phyloP scores from a whole-genome alignment of 805 yeast genomes.

The Candida ovalis region DNA sequence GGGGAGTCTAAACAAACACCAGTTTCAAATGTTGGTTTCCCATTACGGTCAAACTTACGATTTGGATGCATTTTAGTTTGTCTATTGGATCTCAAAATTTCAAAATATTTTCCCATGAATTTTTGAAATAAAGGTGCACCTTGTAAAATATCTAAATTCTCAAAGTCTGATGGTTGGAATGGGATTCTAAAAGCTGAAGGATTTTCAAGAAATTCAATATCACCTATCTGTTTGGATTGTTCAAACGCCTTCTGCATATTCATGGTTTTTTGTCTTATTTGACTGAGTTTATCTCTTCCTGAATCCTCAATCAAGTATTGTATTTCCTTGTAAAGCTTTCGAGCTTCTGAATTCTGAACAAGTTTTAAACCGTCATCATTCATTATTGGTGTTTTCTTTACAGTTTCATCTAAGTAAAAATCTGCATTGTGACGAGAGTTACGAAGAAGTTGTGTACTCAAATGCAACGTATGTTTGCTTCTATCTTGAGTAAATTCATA shows the following conservation, averaged over 20 bases:
- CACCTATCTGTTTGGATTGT: neutral
- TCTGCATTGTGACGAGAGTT: too few species aligned
- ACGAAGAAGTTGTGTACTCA: too few species aligned
- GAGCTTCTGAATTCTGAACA: neutral
- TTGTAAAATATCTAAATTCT: neutral
- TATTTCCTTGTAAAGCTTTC: neutral
- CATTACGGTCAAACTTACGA: constrained; percentile 12
- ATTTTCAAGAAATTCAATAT: neutral
- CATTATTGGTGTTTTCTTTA: neutral
- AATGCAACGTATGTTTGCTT: too few species aligned
- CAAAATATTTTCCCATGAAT: constrained; percentile 12
- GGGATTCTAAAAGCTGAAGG: neutral
- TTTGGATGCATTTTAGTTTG: constrained; percentile 15
- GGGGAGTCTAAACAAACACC: constrained; percentile 16
- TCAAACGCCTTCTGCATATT: neutral
- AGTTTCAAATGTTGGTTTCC: constrained; percentile 21
- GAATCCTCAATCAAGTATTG: neutral
- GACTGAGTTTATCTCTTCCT: neutral
- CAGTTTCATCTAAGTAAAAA: neutral
- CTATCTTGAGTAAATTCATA: neutral
- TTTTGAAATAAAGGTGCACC: constrained; percentile 5
- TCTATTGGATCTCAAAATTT: constrained; percentile 9
- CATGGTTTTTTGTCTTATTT: neutral
- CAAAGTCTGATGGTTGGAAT: neutral
- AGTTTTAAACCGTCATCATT: neutral